These are phyloP conservation scores for Amauroascus niger DNA, from an alignment of 2,329 filamentous ascomycete species.

Conservation along the genomic window DNA sequence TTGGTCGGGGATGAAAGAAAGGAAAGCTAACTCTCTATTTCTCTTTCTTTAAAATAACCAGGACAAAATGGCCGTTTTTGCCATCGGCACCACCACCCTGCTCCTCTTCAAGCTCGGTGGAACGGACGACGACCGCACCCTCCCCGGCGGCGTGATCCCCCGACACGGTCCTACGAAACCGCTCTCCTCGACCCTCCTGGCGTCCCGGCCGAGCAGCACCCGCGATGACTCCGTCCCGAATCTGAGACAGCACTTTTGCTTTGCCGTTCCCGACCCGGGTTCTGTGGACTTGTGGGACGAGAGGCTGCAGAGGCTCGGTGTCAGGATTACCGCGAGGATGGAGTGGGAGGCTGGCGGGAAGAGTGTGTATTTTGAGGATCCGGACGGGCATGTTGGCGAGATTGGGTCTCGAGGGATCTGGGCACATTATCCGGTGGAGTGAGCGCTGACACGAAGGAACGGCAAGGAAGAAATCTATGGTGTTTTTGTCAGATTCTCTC, in stretches of 20 bases:
- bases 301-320: constrained; percentile 21
- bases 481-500: too few relatives aligned
- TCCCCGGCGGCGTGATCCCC: constrained; percentile 14
- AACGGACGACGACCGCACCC: constrained; percentile 11
- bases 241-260: constrained; percentile 25
- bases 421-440: constrained; percentile 20
- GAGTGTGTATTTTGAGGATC: constrained; percentile 27
- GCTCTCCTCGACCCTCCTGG: neutral
- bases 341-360: constrained; percentile 24
- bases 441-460: too few relatives aligned
- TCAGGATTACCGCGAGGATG: constrained; percentile 21
- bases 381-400: constrained; percentile 26
- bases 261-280: constrained; percentile 20
- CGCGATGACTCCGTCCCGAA: neutral
- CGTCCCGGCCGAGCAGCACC: neutral
- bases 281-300: constrained; percentile 23
- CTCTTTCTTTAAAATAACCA: too few relatives aligned
- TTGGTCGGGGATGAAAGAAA: too few relatives aligned
- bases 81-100: constrained; percentile 26
- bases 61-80: constrained; percentile 19
- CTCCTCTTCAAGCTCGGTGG: constrained; percentile 18
- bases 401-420: constrained; percentile 26
- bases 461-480: too few relatives aligned
- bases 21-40: too few relatives aligned
- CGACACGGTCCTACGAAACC: constrained; percentile 12